Evolutionary conservation across 1,139 yeast genomes (phyloP).

Genomic region (Lodderomyces orthopsilosis): DNA sequence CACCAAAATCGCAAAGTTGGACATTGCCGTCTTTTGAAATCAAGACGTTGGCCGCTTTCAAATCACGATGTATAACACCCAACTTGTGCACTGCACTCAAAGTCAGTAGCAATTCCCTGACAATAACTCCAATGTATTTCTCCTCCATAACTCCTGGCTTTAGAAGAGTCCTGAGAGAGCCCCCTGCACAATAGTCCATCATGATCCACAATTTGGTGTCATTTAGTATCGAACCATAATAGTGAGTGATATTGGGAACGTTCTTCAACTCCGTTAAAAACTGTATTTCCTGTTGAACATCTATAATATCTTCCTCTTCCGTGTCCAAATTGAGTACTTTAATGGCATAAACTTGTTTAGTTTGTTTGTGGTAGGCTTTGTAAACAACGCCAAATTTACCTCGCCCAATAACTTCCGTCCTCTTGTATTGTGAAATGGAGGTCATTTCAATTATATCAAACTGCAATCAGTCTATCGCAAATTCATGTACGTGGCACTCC

Average conservation of each 20-base stretch:
- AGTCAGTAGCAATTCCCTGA: conserved; percentile 77
- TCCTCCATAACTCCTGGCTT: conserved; percentile 91
- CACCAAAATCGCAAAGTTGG: conserved; percentile 95
- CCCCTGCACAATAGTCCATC: conserved; percentile 98
- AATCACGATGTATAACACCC: conserved; percentile 93
- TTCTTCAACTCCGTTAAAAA: conserved; percentile 78
- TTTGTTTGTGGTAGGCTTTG: conserved; percentile 66
- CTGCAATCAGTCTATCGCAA: neutral
- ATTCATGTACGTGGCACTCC: neutral
- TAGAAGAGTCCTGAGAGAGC: conserved; percentile 82
- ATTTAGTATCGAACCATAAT: conserved; percentile 81
- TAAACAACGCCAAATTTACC: conserved; percentile 98
- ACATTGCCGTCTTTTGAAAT: conserved; percentile 88
- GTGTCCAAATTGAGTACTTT: conserved; percentile 91
- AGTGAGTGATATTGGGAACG: conserved; percentile 88
- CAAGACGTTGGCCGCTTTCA: conserved; percentile 92
- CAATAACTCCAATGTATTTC: conserved; percentile 72
- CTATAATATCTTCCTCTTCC: conserved; percentile 89
- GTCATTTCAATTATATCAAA: conserved; percentile 8
- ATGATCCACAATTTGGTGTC: conserved; percentile 95
- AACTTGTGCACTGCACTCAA: conserved; percentile 78
- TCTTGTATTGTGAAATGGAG: conserved; percentile 46
- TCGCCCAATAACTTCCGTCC: conserved; percentile 90
- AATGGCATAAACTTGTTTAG: conserved; percentile 83
- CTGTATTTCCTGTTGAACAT: conserved; percentile 91